phyloP scores from a whole-genome alignment of 2,329 filamentous ascomycete genomes.

The Apiospora hydei region DNA sequence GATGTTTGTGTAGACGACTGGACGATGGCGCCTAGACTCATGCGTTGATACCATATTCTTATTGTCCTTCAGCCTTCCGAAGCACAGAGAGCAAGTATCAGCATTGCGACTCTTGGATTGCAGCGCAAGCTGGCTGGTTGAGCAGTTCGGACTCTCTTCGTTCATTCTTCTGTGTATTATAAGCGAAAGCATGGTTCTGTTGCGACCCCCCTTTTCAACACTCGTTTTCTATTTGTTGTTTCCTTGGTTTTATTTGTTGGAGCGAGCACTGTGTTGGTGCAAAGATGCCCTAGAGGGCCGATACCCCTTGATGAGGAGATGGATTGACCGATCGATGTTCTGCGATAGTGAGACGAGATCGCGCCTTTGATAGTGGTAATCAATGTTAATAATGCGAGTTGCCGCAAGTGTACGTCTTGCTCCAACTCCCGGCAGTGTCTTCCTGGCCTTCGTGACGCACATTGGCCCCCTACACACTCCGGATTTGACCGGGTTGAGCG shows the following conservation, averaged over 20 bases:
- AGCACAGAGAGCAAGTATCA: neutral
- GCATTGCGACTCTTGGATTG: neutral
- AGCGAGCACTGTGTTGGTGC: slow-evolving; percentile 9
- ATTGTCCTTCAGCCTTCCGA: neutral
- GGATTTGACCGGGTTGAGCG: neutral
- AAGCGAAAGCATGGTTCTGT: neutral
- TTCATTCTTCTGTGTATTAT: neutral
- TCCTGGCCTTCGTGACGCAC: neutral
- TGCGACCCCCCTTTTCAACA: neutral
- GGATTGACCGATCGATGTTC: neutral
- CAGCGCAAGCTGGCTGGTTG: neutral
- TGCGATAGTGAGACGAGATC: neutral
- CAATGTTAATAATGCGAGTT: slow-evolving; percentile 19
- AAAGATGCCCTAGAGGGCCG: slow-evolving; percentile 17
- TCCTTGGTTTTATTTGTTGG: slow-evolving; percentile 17
- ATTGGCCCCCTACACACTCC: neutral
- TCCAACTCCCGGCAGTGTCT: neutral
- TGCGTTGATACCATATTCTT: slow-evolving; percentile 1
- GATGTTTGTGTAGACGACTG: slow-evolving; percentile 3
- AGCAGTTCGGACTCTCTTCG: neutral
- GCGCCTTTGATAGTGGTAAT: slow-evolving; percentile 3
- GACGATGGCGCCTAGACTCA: neutral
- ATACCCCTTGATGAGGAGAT: slow-evolving; percentile 22
- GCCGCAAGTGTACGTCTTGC: slow-evolving; percentile 1
- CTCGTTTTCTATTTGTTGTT: slow-evolving; percentile 18